Conservation (phyloP, 2,329 filamentous ascomycete genomes). For the Hymenoscyphus albidus region DNA sequence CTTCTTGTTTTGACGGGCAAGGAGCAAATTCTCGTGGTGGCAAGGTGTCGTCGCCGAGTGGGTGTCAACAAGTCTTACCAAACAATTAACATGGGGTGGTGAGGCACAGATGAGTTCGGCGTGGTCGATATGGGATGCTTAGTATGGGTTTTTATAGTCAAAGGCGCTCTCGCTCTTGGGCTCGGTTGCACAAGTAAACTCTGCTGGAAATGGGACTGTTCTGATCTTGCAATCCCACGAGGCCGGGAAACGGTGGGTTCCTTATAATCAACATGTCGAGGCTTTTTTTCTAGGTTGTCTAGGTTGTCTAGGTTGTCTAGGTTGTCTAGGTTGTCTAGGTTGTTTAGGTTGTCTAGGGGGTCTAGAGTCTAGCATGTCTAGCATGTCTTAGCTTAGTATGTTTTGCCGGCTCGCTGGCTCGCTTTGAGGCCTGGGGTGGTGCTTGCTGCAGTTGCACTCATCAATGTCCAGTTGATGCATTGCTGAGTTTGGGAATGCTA, state of each 20-base stretch:
- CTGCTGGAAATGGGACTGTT: background rate
- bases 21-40: background rate
- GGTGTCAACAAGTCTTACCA: background rate
- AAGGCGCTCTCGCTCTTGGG: too few species aligned
- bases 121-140: background rate
- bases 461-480: slow-evolving; percentile 8
- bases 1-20: background rate
- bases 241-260: background rate
- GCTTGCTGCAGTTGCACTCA: slow-evolving; percentile 9
- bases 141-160: too few species aligned
- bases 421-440: slow-evolving; percentile 4
- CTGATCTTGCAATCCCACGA: background rate
- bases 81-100: background rate
- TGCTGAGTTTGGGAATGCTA: slow-evolving; percentile 23
- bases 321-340: background rate
- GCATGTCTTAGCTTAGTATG: background rate
- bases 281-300: background rate
- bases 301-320: too few species aligned
- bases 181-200: too few species aligned
- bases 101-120: background rate
- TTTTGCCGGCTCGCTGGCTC: background rate
- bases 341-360: background rate
- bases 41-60: background rate
- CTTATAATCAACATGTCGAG: background rate
- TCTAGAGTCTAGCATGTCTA: background rate